Conservation (phyloP, 108 stramenopile species). For the Mayamaea pseudoterrestris region DNA sequence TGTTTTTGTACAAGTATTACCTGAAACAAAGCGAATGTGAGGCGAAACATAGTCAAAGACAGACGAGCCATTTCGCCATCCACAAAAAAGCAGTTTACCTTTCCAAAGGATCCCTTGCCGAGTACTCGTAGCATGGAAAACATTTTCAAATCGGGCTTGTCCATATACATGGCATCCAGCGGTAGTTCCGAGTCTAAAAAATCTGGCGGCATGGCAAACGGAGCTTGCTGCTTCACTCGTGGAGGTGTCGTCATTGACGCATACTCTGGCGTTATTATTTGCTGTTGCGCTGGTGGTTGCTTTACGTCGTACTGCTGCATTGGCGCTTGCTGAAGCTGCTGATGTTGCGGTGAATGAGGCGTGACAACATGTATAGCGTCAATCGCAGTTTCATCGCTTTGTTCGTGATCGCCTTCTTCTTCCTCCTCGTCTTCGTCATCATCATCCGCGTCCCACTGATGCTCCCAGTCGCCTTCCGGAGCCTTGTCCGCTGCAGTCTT, state of each 20-base stretch:
- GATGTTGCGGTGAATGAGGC: constrained; percentile 5
- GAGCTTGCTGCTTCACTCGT: constrained; percentile 2
- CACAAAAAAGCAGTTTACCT: constrained; percentile 27
- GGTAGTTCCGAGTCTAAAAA: constrained; percentile 23
- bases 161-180: constrained; percentile 1
- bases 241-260: background rate
- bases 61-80: background rate
- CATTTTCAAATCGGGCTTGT: constrained; percentile 71
- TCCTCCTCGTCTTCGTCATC: constrained; percentile 27
- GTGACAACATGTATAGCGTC: constrained; percentile 13
- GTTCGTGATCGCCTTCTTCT: too few relatives aligned
- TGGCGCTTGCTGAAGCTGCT: constrained; percentile 3
- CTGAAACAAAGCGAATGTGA: constrained; percentile 11
- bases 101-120: constrained; percentile 86
- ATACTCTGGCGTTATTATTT: background rate
- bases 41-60: constrained; percentile 4
- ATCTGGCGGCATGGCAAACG: constrained; percentile 4
- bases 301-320: background rate
- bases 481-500: background rate
- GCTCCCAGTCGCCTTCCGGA: constrained; percentile 30
- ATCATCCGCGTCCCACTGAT: constrained; percentile 33
- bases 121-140: constrained; percentile 76
- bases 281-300: background rate
- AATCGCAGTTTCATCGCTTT: too few relatives aligned
- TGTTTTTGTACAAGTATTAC: constrained; percentile 84